Percentiles rank a stretch among this genome's conserved stretches.
Evolutionary conservation across 805 yeast species (phyloP).

Genomic region (Metschnikowia bowlesiae): DNA sequence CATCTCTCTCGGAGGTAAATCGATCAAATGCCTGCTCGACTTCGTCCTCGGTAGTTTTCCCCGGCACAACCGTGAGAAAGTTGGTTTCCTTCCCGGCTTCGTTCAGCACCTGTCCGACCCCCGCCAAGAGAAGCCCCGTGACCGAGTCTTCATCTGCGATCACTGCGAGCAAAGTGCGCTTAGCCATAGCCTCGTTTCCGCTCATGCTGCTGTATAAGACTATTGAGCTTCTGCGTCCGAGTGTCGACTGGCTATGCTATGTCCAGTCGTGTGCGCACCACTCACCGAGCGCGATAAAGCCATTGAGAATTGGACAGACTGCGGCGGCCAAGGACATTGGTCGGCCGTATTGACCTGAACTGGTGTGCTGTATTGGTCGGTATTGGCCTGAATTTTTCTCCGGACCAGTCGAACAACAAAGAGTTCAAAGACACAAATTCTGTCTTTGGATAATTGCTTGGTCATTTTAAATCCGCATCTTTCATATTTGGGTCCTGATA

Average conservation of each 20-base stretch:
- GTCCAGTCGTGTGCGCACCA: constrained; percentile 3
- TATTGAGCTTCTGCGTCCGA: background rate
- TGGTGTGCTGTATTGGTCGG: too few relatives aligned
- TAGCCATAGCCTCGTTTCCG: constrained; percentile 44
- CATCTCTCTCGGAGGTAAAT: constrained; percentile 72
- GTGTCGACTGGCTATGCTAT: constrained; percentile 1
- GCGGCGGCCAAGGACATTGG: too few relatives aligned
- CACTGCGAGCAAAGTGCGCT: constrained; percentile 83
- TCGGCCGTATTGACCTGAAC: too few relatives aligned
- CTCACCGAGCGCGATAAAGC: background rate
- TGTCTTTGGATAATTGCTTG: too few relatives aligned
- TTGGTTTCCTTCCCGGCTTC: constrained; percentile 67
- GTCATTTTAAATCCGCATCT: too few relatives aligned
- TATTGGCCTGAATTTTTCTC: too few relatives aligned
- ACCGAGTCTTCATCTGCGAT: constrained; percentile 98
- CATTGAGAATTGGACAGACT: too few relatives aligned
- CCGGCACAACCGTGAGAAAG: constrained; percentile 72
- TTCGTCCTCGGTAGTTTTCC: constrained; percentile 72
- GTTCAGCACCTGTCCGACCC: constrained; percentile 78
- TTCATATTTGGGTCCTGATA: too few relatives aligned
- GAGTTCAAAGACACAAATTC: too few relatives aligned
- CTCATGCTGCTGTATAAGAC: constrained; percentile 15
- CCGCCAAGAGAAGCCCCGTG: constrained; percentile 93
- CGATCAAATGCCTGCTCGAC: constrained; percentile 69
- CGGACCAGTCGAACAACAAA: too few relatives aligned